Conservation (phyloP, 805 yeast species). For the Lipomyces yamanashiensis region DNA sequence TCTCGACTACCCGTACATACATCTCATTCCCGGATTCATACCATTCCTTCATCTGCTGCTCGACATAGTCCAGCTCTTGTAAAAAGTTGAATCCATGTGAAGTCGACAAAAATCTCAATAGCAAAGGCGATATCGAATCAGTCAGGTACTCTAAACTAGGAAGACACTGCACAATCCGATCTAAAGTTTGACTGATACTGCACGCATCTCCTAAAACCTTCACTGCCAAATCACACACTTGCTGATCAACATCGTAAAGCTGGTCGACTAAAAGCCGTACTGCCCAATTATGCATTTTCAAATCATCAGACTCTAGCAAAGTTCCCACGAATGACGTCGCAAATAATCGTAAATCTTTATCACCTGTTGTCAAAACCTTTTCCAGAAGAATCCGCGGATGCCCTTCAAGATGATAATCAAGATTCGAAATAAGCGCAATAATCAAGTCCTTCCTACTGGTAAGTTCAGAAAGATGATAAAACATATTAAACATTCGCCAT, state of each 20-base stretch:
- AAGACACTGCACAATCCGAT: constrained; percentile 54
- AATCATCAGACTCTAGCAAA: constrained; percentile 21
- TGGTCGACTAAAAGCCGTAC: constrained; percentile 64
- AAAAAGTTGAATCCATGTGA: constrained; percentile 72
- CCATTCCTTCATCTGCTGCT: constrained; percentile 73
- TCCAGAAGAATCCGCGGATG: constrained; percentile 71
- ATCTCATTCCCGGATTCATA: constrained; percentile 44
- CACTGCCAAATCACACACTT: constrained; percentile 62
- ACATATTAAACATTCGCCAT: constrained; percentile 83
- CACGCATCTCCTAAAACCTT: constrained; percentile 59
- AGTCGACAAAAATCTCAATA: constrained; percentile 67
- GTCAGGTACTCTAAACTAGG: constrained; percentile 65
- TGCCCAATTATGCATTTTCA: constrained; percentile 49
- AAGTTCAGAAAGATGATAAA: constrained; percentile 68
- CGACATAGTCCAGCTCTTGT: constrained; percentile 62
- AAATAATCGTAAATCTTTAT: constrained; percentile 55
- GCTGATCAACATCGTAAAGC: constrained; percentile 66
- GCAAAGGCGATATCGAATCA: constrained; percentile 58
- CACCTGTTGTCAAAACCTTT: constrained; percentile 64
- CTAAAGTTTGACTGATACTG: constrained; percentile 51
- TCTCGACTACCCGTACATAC: constrained; percentile 39
- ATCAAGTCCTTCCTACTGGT: constrained; percentile 62
- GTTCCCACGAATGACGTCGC: constrained; percentile 61
- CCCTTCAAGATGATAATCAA: constrained; percentile 63
- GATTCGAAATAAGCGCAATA: constrained; percentile 59